Evolutionary conservation across 192 early-diverging fungal species (phyloP).

Genomic region (Geranomyces variabilis): DNA sequence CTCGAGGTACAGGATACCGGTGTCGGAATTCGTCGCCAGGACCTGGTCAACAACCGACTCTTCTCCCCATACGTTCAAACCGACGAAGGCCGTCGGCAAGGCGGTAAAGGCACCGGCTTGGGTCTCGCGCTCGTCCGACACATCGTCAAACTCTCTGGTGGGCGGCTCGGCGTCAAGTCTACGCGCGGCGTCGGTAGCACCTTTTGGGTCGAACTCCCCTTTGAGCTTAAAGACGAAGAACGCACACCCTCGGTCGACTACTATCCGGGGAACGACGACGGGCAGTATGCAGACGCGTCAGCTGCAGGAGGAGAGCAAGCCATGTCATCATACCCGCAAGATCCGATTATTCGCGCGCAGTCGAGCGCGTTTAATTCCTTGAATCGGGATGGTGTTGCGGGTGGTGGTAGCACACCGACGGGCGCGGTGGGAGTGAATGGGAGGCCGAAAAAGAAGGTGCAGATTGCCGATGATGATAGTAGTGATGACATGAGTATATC

Average conservation of each 20-base stretch:
- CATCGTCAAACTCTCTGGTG: constrained; percentile 35
- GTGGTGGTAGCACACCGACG: no score
- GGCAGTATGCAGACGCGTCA: no score
- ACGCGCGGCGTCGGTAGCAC: constrained; percentile 19
- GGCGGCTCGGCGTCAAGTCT: constrained; percentile 23
- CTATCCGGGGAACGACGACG: background rate
- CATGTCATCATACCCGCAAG: background rate
- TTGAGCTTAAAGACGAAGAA: constrained; percentile 4
- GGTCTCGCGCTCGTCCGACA: constrained; percentile 34
- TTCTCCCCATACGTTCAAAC: constrained; percentile 39
- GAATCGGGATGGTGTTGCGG: background rate
- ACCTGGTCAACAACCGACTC: constrained; percentile 29
- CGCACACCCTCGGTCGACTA: constrained; percentile 6
- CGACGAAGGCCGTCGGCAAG: constrained; percentile 35
- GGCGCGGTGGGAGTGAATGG: background rate
- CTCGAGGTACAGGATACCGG: constrained; percentile 35
- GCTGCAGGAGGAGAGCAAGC: background rate
- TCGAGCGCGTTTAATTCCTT: background rate
- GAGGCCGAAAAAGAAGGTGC: background rate
- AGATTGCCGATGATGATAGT: background rate
- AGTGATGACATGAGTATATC: background rate
- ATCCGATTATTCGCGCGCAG: background rate
- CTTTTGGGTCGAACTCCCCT: constrained; percentile 35
- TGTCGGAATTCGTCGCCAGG: constrained; percentile 19
- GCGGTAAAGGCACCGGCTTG: constrained; percentile 36